Percentiles rank a stretch among this genome's conserved stretches.
Conservation (phyloP, 768 basidiomycete species). For the Amanita molliuscula region DNA sequence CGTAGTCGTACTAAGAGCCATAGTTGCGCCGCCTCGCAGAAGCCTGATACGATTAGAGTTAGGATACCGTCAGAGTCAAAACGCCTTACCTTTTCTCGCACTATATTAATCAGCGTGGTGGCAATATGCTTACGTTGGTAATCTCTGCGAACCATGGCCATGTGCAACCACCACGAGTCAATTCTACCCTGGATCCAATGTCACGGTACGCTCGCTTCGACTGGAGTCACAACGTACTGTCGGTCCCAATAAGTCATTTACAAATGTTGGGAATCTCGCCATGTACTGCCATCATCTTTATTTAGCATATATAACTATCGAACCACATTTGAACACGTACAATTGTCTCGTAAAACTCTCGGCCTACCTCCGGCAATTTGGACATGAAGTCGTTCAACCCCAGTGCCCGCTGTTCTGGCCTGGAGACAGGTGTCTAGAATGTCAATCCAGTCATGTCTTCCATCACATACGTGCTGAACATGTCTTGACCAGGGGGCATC, state of each 20-base stretch:
- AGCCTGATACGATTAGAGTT: slow-evolving; percentile 8
- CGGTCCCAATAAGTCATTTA: slow-evolving; percentile 13
- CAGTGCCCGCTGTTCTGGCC: slow-evolving; percentile 17
- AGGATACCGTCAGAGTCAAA: background rate
- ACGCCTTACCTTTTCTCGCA: slow-evolving; percentile 16
- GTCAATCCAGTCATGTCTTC: background rate
- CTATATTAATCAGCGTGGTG: slow-evolving; percentile 15
- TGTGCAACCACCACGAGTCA: slow-evolving; percentile 21
- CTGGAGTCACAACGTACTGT: slow-evolving; percentile 8
- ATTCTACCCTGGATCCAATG: slow-evolving; percentile 13
- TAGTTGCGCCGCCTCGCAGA: slow-evolving; percentile 7
- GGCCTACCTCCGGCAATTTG: slow-evolving; percentile 13
- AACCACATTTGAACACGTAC: slow-evolving; percentile 7
- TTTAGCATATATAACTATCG: background rate
- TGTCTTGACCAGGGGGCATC: slow-evolving; percentile 21
- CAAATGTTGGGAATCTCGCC: slow-evolving; percentile 12
- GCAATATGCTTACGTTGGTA: slow-evolving; percentile 17
- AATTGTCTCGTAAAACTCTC: slow-evolving; percentile 15
- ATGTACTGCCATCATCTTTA: slow-evolving; percentile 11
- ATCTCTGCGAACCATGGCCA: slow-evolving; percentile 16
- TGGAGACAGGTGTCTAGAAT: background rate
- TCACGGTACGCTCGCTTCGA: background rate
- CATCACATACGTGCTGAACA: slow-evolving; percentile 20
- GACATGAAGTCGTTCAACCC: slow-evolving; percentile 18
- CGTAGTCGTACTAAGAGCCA: slow-evolving; percentile 13